Evolutionary conservation across 1,139 yeast species (phyloP).

Genomic region (Nakaseomyces uthaithaninus): DNA sequence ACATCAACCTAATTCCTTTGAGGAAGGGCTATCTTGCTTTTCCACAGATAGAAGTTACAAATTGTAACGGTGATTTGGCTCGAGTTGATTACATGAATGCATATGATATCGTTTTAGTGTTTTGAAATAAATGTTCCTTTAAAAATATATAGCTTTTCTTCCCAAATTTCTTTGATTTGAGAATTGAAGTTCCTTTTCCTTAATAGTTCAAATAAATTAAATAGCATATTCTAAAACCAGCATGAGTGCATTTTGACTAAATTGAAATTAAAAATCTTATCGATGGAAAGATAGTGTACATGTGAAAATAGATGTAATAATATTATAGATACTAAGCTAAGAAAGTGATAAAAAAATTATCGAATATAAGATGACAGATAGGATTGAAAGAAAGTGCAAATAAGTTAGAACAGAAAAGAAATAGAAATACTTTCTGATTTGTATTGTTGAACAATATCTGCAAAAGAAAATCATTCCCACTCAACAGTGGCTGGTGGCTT

Average conservation of each 20-base stretch:
- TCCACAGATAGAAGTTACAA: slow-evolving; percentile 52
- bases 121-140: slow-evolving; percentile 10
- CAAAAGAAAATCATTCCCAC: slow-evolving; percentile 80
- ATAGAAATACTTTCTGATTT: too few relatives aligned
- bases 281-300: slow-evolving; percentile 3
- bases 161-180: too few relatives aligned
- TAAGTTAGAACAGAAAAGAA: neutral
- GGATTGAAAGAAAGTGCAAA: neutral
- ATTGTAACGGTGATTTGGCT: slow-evolving; percentile 35
- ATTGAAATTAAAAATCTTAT: slow-evolving; percentile 2
- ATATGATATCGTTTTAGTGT: slow-evolving; percentile 54
- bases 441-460: too few relatives aligned
- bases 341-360: slow-evolving; percentile 3
- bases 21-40: slow-evolving; percentile 63
- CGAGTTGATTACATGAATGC: slow-evolving; percentile 63
- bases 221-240: too few relatives aligned
- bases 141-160: neutral
- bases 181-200: too few relatives aligned
- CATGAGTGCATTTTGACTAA: neutral
- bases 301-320: slow-evolving; percentile 4
- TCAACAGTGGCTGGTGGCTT: slow-evolving; percentile 99
- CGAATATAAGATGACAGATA: too few relatives aligned
- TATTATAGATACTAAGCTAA: slow-evolving; percentile 1
- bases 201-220: too few relatives aligned
- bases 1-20: slow-evolving; percentile 58